Evolutionary conservation across 2,329 filamentous ascomycete genomes (phyloP), one percentile per base, ranked within the genome.

Genomic region (Tothia fuscella): DNA sequence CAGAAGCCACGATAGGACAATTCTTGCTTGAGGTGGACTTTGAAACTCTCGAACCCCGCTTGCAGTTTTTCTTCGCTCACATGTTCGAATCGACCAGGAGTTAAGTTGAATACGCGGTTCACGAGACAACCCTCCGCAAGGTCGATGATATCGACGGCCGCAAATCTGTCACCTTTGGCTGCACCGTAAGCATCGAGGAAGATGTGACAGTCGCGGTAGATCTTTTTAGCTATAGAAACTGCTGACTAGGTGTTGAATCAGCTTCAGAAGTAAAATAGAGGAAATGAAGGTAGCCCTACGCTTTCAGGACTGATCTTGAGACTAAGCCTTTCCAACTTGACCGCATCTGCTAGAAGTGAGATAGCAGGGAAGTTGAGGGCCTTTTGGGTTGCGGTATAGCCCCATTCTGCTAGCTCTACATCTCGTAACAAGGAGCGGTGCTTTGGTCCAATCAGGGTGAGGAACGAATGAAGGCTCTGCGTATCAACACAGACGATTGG

Each of bases 321-420:
- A 26, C 30, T 30, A 9, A 41, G 4, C 17, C 38, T 31, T 30
- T 41, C 28, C 14, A 41, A 14, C 12, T 41, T 33, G 2, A 41
- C 30, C 7, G 38, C 38, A 24, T 41, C 30, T 4, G 19, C 9
- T 19, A 41, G 17, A 7, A 20, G 26, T 25, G 38, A 34, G 28
- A 33, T 32, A 9, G 38, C 30, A 6, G 38, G 38, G 26, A 32
- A 41, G 28, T 41, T 33, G 17, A 41, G 32, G 12, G 38, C 30
- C 26, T 19, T 20, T n/a, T 32, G 38, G 7, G 30, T 24, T 20
- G 25, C 20, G 9, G 13, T 19, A 22, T 21, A 12, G 7, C 38
- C 28, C 38, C 38, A 41, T n/a, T 41, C 14, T 10, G 25, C 28
- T 13, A 41, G 28, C 14, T 41, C 38, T 7, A 41, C 16, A 13